Evolutionary conservation across 441 rosid species (phyloP), one percentile per base, ranked within the genome.

Genomic region (Pelargonium citronellum): DNA sequence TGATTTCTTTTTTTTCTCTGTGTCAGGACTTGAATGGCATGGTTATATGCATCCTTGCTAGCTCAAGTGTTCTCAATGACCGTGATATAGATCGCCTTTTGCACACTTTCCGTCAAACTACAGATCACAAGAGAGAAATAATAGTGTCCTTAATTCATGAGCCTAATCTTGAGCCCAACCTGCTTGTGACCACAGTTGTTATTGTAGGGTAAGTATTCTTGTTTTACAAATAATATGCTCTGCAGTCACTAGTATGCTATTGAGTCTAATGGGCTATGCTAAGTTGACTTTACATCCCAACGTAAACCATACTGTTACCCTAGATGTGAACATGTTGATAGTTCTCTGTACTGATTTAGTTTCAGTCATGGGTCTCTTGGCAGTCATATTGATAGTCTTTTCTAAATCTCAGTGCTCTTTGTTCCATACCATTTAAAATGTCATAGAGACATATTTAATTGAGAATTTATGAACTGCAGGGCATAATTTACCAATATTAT

Each of bases 151-250:
- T 77, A 66, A 70, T 81, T 78, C 79, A 83, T 77, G 97, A 90
- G 67, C 92, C 92, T 74, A 79, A 74, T 80, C 75, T 90, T 80
- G 95, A 90, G 77, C 75, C 75, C 62, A 77, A 83, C 76, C 69
- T 84, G 75, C 75, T 85, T 27, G 82, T 89, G 69, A 86, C 98
- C 71, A 84, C 92, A 5, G 81, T 94, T 82, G 71, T 90, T 79
- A 73, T 82, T 64, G 66, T 83, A 69, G 88, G 95, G 97, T 94
- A 85, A 77, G 86, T 24, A 63, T n/a, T 63, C 12, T 63, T 30
- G 66, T 63, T 63, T 16, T 34, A 58, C 7, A 69, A 39, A 37
- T 15, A 57, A 16, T 53, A 9, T 66, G 24, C 27, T 3, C 4
- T 41, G 3, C 24, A 13, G 15, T 11, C n/a, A 20, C 15, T 19